These are phyloP conservation scores for Chlorociboria aeruginascens DNA, from an alignment of 495 filamentous ascomycete species.

Conservation along the genomic window DNA sequence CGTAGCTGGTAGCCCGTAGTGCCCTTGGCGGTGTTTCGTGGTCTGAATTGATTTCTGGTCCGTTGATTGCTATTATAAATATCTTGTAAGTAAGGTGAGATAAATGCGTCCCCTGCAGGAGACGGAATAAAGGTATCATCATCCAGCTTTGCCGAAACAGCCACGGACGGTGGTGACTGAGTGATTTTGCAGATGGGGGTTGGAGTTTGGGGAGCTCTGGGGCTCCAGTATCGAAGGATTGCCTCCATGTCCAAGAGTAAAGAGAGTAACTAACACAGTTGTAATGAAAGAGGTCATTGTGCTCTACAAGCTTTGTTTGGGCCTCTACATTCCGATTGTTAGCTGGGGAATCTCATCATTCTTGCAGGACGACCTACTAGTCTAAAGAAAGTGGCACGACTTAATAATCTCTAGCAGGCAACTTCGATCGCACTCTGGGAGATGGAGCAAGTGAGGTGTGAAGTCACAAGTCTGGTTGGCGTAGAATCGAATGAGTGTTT, in stretches of 20 bases:
- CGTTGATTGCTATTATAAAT: slow-evolving; percentile 63
- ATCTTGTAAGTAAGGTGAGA: slow-evolving; percentile 26
- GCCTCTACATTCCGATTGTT: slow-evolving; percentile 16
- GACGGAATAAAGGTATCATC: slow-evolving; percentile 10
- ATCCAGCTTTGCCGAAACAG: slow-evolving; percentile 6
- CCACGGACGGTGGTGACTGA: slow-evolving; percentile 11
- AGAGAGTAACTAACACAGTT: slow-evolving; percentile 30
- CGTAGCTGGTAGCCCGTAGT: slow-evolving; percentile 91
- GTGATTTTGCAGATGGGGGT: slow-evolving; percentile 12
- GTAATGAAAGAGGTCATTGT: slow-evolving; percentile 41
- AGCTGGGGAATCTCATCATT: slow-evolving; percentile 11
- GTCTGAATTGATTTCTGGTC: slow-evolving; percentile 82
- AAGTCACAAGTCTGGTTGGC: too few species aligned
- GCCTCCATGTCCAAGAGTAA: background rate
- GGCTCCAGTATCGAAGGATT: slow-evolving; percentile 13
- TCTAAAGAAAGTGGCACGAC: too few species aligned
- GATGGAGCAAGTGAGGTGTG: background rate
- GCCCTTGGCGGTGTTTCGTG: slow-evolving; percentile 74
- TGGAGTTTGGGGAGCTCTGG: slow-evolving; percentile 10
- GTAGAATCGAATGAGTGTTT: too few species aligned
- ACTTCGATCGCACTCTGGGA: background rate
- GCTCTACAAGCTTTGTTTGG: background rate
- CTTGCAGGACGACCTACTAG: background rate
- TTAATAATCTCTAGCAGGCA: too few species aligned
- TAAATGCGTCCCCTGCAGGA: slow-evolving; percentile 8